A percentile compares a stretch with the other conserved stretches of the same genome.
Evolutionary conservation across 73 alveolate genomes (phyloP).

Genomic region (Paramecium biaurelia): DNA sequence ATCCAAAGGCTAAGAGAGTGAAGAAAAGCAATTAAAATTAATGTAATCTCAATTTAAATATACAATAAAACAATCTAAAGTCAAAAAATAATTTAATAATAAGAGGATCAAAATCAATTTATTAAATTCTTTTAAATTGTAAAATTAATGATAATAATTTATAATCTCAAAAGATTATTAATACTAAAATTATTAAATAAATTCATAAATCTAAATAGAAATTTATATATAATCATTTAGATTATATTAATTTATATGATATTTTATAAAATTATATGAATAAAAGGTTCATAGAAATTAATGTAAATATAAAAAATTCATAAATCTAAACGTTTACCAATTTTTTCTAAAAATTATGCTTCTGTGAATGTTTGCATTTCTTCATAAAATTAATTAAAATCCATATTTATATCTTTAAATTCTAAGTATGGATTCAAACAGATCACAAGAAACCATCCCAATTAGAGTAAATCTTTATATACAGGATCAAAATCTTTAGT

Average conservation of each 20-base stretch:
- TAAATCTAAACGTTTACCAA: not conserved
- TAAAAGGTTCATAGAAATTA: not conserved
- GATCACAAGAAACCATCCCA: conserved; percentile 33
- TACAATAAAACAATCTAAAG: no score
- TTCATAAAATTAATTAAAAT: conserved; percentile 22
- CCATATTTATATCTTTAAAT: conserved; percentile 33
- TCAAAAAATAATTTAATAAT: no score
- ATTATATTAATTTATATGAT: no score
- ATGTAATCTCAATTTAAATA: no score
- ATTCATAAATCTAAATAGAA: not conserved
- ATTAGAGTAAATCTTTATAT: conserved; percentile 44
- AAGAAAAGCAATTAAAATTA: no score
- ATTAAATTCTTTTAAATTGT: no score
- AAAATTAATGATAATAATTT: no score
- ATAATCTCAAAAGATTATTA: no score
- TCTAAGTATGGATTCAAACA: conserved; percentile 48
- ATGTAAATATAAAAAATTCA: not conserved
- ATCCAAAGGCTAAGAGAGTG: no score
- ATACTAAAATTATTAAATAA: no score
- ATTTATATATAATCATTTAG: no score
- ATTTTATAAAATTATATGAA: not conserved
- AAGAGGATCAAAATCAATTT: no score
- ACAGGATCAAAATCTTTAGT: not conserved
- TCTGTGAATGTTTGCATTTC: not conserved
- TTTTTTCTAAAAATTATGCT: not conserved